Conservation (phyloP, 805 yeast genomes). For the Candida tallmaniae region DNA sequence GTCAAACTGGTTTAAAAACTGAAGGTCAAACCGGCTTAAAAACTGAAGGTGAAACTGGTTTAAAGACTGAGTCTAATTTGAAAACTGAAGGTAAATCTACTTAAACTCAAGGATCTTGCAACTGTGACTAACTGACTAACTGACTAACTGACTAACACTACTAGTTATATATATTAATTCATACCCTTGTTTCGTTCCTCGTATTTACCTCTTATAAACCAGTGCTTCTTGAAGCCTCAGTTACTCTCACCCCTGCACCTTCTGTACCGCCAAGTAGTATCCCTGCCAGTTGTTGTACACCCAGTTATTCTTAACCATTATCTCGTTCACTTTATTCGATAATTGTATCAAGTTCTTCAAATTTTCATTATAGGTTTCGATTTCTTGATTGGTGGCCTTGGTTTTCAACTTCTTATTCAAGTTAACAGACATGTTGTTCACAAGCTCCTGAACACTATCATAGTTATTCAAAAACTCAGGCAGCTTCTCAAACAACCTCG, state of each 20-base stretch:
- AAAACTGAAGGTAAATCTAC: slow-evolving; percentile 8
- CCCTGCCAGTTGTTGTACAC: slow-evolving; percentile 9
- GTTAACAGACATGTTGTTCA: slow-evolving; percentile 30
- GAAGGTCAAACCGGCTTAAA: slow-evolving; percentile 4
- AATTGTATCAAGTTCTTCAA: slow-evolving; percentile 10
- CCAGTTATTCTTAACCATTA: slow-evolving; percentile 11
- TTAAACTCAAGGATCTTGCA: too few relatives aligned
- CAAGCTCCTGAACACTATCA: slow-evolving; percentile 23
- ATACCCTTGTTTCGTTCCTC: too few relatives aligned
- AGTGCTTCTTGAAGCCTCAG: too few relatives aligned
- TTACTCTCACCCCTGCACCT: background rate
- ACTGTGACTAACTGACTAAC: too few relatives aligned
- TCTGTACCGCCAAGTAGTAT: slow-evolving; percentile 8
- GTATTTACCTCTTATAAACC: too few relatives aligned
- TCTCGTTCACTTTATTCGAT: slow-evolving; percentile 6
- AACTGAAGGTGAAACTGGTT: slow-evolving; percentile 7
- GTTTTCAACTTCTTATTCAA: slow-evolving; percentile 48
- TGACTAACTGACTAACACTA: too few relatives aligned
- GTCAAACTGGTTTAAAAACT: slow-evolving; percentile 3
- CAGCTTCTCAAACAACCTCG: slow-evolving; percentile 33
- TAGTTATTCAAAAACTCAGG: slow-evolving; percentile 18
- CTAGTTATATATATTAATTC: too few relatives aligned
- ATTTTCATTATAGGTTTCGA: slow-evolving; percentile 52
- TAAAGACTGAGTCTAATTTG: slow-evolving; percentile 8
- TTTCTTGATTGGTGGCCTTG: slow-evolving; percentile 64